Base-by-base conservation (phyloP, 2,329 filamentous ascomycete species). In the Nemania bipapillata region DNA sequence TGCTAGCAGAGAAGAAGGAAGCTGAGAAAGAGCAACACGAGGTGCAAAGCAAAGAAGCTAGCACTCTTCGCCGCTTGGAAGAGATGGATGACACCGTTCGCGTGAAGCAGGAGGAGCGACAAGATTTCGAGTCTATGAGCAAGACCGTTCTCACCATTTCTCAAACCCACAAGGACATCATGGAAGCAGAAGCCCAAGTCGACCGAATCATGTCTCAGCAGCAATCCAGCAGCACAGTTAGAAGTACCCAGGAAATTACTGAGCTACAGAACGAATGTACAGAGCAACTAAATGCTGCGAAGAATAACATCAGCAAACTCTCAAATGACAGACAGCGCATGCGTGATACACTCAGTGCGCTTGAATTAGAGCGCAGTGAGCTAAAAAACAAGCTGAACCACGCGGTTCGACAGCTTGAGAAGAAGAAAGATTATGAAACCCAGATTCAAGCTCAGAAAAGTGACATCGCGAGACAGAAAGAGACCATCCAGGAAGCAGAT, bases 241-340 rank as follows among this genome's bases (percentile, higher is more conserved):
- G 92, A 70, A 92, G 92, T 32, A 86, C 93, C 6, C 92, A 97
- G 62, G 92, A 96, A 72, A 94, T 98, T 61, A 92, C 96, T 74
- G 90, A 92, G 61, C 88, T 94, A 55, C 88, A 94, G 69, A 88
- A 89, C 55, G 81, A 83, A 20, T 85, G 90, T 64, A 87, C 86
- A 22, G 92, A 94, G 68, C 89, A 92, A 76, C 86, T 89, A 72
- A 88, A 90, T 63, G 81, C 82, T 24, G 81, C 89, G 30, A 93
- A 92, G 76, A 84, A 84, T 49, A 86, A 84, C 50, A 85, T 95
- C 12, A 80, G 86, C 6, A 92, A 91, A 74, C 80, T 96, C 35
- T 87, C 86, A 0, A 82, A 81, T 12, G 92, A 96, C 37, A 90
- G 88, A 72, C 92, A 97, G 72, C 89, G 91, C 45, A 86, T 89